phyloP scores from a whole-genome alignment of 2,329 filamentous ascomycete species.

The Simplicillium sp. region DNA sequence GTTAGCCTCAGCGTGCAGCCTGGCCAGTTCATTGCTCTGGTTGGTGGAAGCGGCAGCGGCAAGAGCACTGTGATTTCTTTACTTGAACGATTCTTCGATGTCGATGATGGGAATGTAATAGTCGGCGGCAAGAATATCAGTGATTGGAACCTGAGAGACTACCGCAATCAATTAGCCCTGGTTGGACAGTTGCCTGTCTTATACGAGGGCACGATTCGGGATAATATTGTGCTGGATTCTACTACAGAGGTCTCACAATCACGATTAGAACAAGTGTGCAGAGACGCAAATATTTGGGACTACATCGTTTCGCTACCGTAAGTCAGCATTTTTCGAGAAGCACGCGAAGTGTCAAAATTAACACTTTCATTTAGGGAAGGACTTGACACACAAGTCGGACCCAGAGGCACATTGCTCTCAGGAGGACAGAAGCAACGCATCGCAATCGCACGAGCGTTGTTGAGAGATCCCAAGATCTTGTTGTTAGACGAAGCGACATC shows the following conservation, averaged over 20 bases:
- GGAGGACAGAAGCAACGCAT: slow-evolving; percentile 48
- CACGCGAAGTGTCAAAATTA: neutral
- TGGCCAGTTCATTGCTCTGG: slow-evolving; percentile 31
- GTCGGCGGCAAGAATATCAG: slow-evolving; percentile 23
- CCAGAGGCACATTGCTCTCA: slow-evolving; percentile 24
- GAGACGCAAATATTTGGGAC: too few relatives aligned
- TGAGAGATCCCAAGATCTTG: slow-evolving; percentile 40
- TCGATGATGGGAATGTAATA: slow-evolving; percentile 32
- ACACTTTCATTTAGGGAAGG: slow-evolving; percentile 1
- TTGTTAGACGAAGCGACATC: slow-evolving; percentile 52
- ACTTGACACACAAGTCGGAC: slow-evolving; percentile 8
- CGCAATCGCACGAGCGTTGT: slow-evolving; percentile 44
- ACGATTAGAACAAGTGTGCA: slow-evolving; percentile 22
- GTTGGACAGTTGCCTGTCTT: slow-evolving; percentile 42
- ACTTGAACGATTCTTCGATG: slow-evolving; percentile 43
- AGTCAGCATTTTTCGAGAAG: neutral
- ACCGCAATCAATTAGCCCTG: slow-evolving; percentile 32
- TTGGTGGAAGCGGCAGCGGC: slow-evolving; percentile 33
- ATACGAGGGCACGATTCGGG: slow-evolving; percentile 36
- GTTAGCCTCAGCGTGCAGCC: too few relatives aligned
- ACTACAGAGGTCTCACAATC: slow-evolving; percentile 32
- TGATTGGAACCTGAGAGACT: slow-evolving; percentile 25
- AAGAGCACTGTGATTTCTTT: slow-evolving; percentile 43
- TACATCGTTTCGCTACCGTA: slow-evolving; percentile 37
- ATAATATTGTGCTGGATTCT: slow-evolving; percentile 32